Conservation (phyloP, 2,329 filamentous ascomycete species). For the Hymenoscyphus occultus region DNA sequence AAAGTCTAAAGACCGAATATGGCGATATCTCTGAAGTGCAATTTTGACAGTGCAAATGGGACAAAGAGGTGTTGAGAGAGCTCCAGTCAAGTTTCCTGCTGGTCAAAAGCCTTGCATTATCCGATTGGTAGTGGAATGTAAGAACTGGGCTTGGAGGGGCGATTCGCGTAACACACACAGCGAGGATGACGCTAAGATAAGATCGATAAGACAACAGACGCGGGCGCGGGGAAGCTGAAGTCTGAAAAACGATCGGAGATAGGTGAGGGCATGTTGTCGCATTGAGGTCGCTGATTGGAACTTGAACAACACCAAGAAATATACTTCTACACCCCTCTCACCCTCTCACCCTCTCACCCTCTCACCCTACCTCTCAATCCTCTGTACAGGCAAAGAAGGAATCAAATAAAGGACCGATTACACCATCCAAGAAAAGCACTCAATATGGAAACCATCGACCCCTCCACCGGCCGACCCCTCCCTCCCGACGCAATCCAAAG, state of each 20-base stretch:
- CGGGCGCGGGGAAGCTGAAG: not conserved
- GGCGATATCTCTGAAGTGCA: not conserved
- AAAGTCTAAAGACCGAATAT: not conserved
- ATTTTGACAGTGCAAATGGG: not conserved
- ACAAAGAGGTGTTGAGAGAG: not conserved
- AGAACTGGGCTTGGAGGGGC: not conserved
- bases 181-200: constrained; percentile 9
- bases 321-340: not conserved
- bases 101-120: not conserved
- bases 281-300: constrained; percentile 7
- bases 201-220: not conserved
- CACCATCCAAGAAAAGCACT: not conserved
- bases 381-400: not conserved
- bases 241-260: not conserved
- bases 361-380: not conserved
- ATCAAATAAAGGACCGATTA: not conserved
- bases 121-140: not conserved
- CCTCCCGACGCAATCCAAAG: constrained; percentile 78
- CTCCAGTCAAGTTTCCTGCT: not conserved
- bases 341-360: too few relatives aligned
- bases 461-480: constrained; percentile 64
- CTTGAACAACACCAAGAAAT: not conserved
- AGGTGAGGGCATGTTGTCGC: not conserved
- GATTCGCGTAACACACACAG: not conserved
- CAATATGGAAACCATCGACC: constrained; percentile 53